These are phyloP conservation scores for Torulaspora pretoriensis DNA, from an alignment of 1,139 yeast genomes.

Conservation along the genomic window DNA sequence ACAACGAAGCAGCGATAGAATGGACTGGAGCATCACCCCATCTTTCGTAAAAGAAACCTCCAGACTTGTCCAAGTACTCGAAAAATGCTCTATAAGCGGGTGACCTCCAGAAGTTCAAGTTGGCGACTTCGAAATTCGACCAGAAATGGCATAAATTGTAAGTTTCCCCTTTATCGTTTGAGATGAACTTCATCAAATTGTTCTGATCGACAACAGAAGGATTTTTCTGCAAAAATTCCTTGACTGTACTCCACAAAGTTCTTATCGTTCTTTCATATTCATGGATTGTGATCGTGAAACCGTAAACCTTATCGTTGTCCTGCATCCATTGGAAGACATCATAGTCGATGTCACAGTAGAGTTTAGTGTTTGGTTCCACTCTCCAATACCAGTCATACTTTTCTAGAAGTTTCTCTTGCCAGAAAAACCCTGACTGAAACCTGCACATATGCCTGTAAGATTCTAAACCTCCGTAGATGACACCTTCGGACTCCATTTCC, in stretches of 20 bases:
- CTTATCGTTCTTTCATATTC: conserved; percentile 77
- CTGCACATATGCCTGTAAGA: conserved; percentile 89
- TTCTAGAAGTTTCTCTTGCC: conserved; percentile 66
- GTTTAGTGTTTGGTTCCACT: conserved; percentile 79
- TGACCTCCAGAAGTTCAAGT: conserved; percentile 68
- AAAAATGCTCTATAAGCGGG: conserved; percentile 67
- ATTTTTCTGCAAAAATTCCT: conserved; percentile 56
- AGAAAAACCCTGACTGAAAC: conserved; percentile 86
- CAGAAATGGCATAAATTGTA: conserved; percentile 84
- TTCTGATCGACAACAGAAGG: conserved; percentile 62
- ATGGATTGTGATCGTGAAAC: conserved; percentile 78
- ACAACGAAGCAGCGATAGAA: conserved; percentile 74
- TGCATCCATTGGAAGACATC: conserved; percentile 82
- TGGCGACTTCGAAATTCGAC: conserved; percentile 82
- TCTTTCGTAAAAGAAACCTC: conserved; percentile 86
- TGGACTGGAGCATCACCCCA: conserved; percentile 96
- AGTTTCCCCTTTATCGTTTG: conserved; percentile 59
- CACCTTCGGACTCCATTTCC: conserved; percentile 45
- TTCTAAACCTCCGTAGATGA: conserved; percentile 60
- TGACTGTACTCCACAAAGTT: conserved; percentile 77
- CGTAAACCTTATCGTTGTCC: conserved; percentile 66
- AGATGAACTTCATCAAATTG: conserved; percentile 67
- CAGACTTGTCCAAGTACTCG: conserved; percentile 66
- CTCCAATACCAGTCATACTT: conserved; percentile 91
- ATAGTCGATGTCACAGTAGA: conserved; percentile 75